Evolutionary conservation across 225 moss, liverwort and hornwort genomes (phyloP), one percentile per base, ranked within the genome.

Genomic region (Physcomitrellopsis africana): DNA sequence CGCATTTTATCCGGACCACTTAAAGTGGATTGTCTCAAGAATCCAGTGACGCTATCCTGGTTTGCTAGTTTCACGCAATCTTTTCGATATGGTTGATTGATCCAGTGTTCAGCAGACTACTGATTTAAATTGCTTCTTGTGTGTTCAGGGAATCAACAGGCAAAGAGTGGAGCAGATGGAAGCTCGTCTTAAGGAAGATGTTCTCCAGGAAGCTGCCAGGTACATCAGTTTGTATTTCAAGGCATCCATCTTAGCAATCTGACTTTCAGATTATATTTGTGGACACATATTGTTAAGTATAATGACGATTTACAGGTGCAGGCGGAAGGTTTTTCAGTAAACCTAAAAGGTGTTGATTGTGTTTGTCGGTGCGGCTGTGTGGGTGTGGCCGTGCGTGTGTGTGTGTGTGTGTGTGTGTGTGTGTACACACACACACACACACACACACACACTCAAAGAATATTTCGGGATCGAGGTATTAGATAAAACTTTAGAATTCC

Each of bases 91-190:
- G 41, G n/a, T 48, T 69, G 7, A 37, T 69, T 53, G 20, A 73
- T 52, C 54, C 46, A 64, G 12, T 51, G 22, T 72, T 57, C 59
- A 42, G 61, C 51, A 55, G 68, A 72, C 45, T 53, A 15, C 44
- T 68, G 46, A 69, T 9, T 37, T 37, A 0, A 37, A 37, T n/a
- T 3, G 32, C 32, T 37, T 37, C 32, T 37, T 37, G 52, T 63
- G 20, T 22, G 53, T 54, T 72, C 86, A 99, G 99, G 99, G 99
- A 55, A 99, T 99, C 61, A 95, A 99, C 53, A 99, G 99, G 68
- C 86, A 92, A 79, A 86, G 99, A 77, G 89, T 99, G 72, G 99
- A 99, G 86, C 93, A 99, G 80, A 99, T 99, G 99, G 99, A 99
- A 84, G 88, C 93, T 73, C 99, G 99, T 23, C 82, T 99, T 49